These are phyloP conservation scores for Fraxinus floribunda DNA, from an alignment of 305 asterid species.

Conservation along the genomic window DNA sequence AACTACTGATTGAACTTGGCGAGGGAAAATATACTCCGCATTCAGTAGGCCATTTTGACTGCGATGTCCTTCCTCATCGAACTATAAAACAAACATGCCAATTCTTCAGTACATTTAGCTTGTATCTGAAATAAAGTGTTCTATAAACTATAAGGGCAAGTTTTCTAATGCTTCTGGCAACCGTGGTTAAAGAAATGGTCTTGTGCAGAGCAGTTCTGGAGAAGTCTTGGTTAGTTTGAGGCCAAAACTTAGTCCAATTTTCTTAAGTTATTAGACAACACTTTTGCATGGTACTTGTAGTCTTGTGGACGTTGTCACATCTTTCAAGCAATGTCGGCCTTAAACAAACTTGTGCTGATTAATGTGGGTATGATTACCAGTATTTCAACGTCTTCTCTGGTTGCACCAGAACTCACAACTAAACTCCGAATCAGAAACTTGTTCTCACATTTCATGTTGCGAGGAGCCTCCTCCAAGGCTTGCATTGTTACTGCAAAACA, in stretches of 20 bases:
- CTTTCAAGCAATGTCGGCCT: neutral
- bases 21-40: conserved; percentile 19
- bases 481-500: conserved; percentile 39
- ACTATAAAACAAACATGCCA: conserved; percentile 13
- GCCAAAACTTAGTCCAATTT: neutral
- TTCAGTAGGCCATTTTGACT: conserved; percentile 14
- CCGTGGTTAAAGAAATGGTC: no score
- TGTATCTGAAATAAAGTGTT: neutral
- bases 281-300: no score
- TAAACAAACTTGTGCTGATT: neutral
- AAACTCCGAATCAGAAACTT: conserved; percentile 38
- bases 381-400: conserved; percentile 12
- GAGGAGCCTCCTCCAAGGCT: conserved; percentile 33
- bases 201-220: neutral
- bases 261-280: no score
- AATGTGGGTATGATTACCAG: conserved; percentile 28
- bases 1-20: conserved; percentile 1
- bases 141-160: neutral
- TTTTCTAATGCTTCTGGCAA: no score
- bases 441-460: conserved; percentile 37
- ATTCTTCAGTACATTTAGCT: no score
- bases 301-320: no score
- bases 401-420: conserved; percentile 22
- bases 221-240: neutral
- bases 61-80: neutral